A percentile compares a stretch with the other conserved stretches of the same genome.
phyloP scores from a whole-genome alignment of 441 rosid genomes.

The Flueggea neowawraea region DNA sequence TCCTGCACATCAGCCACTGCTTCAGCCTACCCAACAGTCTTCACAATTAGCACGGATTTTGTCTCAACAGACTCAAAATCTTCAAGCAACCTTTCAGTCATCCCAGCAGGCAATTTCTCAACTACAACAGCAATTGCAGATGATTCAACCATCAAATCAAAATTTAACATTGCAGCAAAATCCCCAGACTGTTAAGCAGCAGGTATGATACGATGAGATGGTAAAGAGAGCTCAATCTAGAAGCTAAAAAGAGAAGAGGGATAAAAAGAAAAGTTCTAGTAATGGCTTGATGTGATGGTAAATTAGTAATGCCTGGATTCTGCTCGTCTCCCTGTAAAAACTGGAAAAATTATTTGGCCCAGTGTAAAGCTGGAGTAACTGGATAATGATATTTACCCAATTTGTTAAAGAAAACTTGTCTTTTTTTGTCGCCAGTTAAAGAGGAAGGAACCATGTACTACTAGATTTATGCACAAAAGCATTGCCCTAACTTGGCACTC shows the following conservation, averaged over 20 bases:
- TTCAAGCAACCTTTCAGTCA: slow-evolving; percentile 91
- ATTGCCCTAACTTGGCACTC: too few species aligned
- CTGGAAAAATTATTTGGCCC: too few species aligned
- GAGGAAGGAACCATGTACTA: too few species aligned
- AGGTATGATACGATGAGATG: slow-evolving; percentile 43
- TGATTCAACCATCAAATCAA: slow-evolving; percentile 85
- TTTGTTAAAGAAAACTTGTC: too few species aligned
- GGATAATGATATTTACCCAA: too few species aligned
- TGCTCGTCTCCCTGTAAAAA: too few species aligned
- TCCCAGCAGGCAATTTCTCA: slow-evolving; percentile 96
- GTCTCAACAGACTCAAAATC: slow-evolving; percentile 87
- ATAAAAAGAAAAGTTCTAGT: neutral
- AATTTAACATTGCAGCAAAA: slow-evolving; percentile 45
- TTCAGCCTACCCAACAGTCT: slow-evolving; percentile 73
- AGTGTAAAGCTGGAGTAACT: too few species aligned
- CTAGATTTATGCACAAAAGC: too few species aligned
- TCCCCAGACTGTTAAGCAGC: slow-evolving; percentile 59
- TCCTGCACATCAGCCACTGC: slow-evolving; percentile 57
- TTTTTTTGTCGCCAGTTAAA: too few species aligned
- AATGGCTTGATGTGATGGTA: too few species aligned
- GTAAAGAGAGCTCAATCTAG: neutral
- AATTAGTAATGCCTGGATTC: too few species aligned
- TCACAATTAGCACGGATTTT: slow-evolving; percentile 91
- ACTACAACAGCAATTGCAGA: slow-evolving; percentile 90
- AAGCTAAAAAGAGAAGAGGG: neutral